Base-by-base conservation (phyloP, 2,329 filamentous ascomycete genomes). In the Botryotinia convoluta region DNA sequence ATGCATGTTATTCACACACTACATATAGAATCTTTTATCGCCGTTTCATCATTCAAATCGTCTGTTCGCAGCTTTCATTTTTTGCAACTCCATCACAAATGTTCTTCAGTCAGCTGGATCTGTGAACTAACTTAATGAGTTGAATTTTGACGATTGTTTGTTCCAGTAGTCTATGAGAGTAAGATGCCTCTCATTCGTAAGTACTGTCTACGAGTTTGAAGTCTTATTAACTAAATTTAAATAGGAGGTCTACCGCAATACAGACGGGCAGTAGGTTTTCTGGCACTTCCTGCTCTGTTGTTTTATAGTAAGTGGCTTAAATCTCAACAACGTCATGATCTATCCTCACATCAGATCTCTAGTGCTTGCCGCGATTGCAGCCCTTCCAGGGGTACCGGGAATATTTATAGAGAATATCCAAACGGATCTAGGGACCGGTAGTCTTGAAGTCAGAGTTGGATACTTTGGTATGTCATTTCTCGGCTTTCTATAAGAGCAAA, bases 351-450 rank as follows among this genome's bases (percentile, higher is more conserved):
- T 26, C 37, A 7, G 26, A n/a, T 3, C 9, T 64, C 22, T 62
- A 71, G 69, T 71, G 26, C 69, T 71, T 44, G 44, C 59, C 0
- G 8, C 60, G 0, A 63, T 71, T 45, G 44, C 57, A 18, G 39
- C 57, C 3, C 37, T 71, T 61, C 60, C 69, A 44, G 59, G 44
- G 10, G 60, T 63, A 18, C 69, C 69, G 14, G 69, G 69, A n/a
- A 71, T 71, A 20, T 71, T 71, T 10, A 48, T 71, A 45, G 69
- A 71, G 18, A 63, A 22, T 16, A 71, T 71, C 4, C 42, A 62
- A 51, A 37, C 69, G 22, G 32, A 71, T 42, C 22, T 71, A 26
- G 29, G 29, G 10, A 26, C 57, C n/a, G 60, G 69, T 4, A 51
- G 26, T 42, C 18, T 60, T 9, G 57, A 71, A 71, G 35, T 71